phyloP scores from a whole-genome alignment of 163 green algal genomes.

The Dunaliella salina region DNA sequence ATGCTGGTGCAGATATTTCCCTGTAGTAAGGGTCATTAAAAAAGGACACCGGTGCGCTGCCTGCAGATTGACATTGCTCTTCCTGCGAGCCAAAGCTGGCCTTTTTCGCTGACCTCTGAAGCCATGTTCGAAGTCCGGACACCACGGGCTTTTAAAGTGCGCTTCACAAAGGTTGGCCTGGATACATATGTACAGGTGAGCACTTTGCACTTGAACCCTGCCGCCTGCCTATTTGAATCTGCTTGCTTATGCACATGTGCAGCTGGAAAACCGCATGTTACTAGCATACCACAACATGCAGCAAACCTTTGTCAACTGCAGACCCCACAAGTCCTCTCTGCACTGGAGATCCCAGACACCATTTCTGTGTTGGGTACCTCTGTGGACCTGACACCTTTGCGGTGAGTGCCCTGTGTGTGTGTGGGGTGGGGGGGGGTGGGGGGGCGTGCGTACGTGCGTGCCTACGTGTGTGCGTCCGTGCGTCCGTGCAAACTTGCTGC shows the following conservation, averaged over 20 bases:
- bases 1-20: too few species aligned
- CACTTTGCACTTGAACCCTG: not conserved
- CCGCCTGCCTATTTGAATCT: too few species aligned
- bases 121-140: slow-evolving; percentile 55
- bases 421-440: too few species aligned
- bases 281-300: too few species aligned
- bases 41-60: too few species aligned
- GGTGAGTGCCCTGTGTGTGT: not conserved
- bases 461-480: too few species aligned
- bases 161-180: slow-evolving; percentile 23
- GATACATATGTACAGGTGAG: slow-evolving; percentile 25
- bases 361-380: slow-evolving; percentile 56
- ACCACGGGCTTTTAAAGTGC: slow-evolving; percentile 61
- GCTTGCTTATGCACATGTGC: too few species aligned
- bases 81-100: slow-evolving; percentile 15
- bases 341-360: slow-evolving; percentile 57
- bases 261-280: too few species aligned
- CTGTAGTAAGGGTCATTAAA: too few species aligned
- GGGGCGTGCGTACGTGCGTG: too few species aligned
- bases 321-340: slow-evolving; percentile 59
- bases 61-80: slow-evolving; percentile 41
- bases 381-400: slow-evolving; percentile 54
- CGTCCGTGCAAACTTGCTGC: too few species aligned
- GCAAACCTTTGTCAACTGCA: not conserved
- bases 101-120: slow-evolving; percentile 39